Base-by-base conservation (phyloP, 116 monocot species). In the Phalaenopsis hybrid region DNA sequence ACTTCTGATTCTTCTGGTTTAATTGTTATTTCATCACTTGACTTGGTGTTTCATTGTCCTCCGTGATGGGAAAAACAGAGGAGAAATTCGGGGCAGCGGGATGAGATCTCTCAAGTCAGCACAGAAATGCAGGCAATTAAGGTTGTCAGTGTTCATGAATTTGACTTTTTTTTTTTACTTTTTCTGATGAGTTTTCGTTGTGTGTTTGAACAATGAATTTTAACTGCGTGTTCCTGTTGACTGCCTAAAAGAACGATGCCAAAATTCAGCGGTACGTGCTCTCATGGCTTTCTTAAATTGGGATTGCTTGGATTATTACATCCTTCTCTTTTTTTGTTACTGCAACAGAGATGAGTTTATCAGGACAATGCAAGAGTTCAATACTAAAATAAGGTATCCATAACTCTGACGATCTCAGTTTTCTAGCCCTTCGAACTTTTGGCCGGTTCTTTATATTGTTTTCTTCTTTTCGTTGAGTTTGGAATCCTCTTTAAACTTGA, bases 291-390 rank as follows among this genome's bases (percentile, higher is more conserved):
- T 37, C 48, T 34, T 57, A 17, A 33, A 20, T 37, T 21, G 18
- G 50, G 31, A 61, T 80, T 44, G 18, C 20, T n/a, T 68, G 37
- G 10, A 3, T 80, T 78, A 43, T 48, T 37, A 72, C 9, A 46
- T 76, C 6, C 59, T 37, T 75, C 61, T 63, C 37, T 21, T 12
- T 58, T 84, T 28, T 61, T 37, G 33, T 12, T 8, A 37, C 41
- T 86, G 0, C 63, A 10, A 78, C 76, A 92, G 92, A 52, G 90
- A 92, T 57, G 83, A 82, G 28, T 92, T 90, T 59, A 81, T 87
- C 20, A 78, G 9, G 2, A 67, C 25, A 63, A 92, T 92, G 92
- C 34, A 52, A 23, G 83, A 85, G 72, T 78, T 92, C 37, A 92
- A 92, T 82, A 50, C 13, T 45, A 85, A 81, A 58, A 90, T 92